Conservation (phyloP, 2,329 filamentous ascomycete species). For the Fusarium burgessii region DNA sequence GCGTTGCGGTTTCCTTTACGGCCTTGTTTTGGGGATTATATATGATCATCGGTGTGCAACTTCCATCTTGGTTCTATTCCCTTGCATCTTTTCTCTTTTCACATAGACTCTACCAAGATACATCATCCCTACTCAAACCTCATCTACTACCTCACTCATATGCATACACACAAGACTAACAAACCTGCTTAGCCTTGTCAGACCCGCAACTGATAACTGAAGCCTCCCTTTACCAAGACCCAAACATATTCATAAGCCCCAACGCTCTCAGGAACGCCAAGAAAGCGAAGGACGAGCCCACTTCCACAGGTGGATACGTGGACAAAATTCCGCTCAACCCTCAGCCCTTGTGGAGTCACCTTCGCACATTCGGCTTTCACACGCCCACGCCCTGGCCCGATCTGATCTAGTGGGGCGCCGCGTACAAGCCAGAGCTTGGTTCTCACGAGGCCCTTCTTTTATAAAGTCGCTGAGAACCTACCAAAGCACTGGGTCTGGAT, state of each 20-base stretch:
- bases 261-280: slow-evolving; percentile 43
- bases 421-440: slow-evolving; percentile 43
- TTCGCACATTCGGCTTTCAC: slow-evolving; percentile 37
- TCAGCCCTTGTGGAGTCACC: slow-evolving; percentile 45
- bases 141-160: background rate
- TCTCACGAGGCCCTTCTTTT: slow-evolving; percentile 37
- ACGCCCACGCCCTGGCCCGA: slow-evolving; percentile 41
- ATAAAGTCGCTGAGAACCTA: slow-evolving; percentile 40
- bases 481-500: slow-evolving; percentile 33
- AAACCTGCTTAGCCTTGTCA: slow-evolving; percentile 28
- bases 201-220: slow-evolving; percentile 12
- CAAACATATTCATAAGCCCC: slow-evolving; percentile 30
- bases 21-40: slow-evolving; percentile 45
- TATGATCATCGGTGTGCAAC: slow-evolving; percentile 41
- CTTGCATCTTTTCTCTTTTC: slow-evolving; percentile 18
- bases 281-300: slow-evolving; percentile 35
- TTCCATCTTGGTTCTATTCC: slow-evolving; percentile 9
- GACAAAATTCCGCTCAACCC: slow-evolving; percentile 46
- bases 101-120: background rate
- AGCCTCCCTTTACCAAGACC: slow-evolving; percentile 14
- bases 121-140: background rate
- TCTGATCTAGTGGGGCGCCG: slow-evolving; percentile 48
- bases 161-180: slow-evolving; percentile 14
- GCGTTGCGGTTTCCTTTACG: slow-evolving; percentile 34
- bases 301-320: slow-evolving; percentile 40